Percentiles rank a stretch among this genome's conserved stretches.
These are phyloP conservation scores for Podosphaera xanthii DNA, from an alignment of 2,329 filamentous ascomycete species.

Conservation along the genomic window DNA sequence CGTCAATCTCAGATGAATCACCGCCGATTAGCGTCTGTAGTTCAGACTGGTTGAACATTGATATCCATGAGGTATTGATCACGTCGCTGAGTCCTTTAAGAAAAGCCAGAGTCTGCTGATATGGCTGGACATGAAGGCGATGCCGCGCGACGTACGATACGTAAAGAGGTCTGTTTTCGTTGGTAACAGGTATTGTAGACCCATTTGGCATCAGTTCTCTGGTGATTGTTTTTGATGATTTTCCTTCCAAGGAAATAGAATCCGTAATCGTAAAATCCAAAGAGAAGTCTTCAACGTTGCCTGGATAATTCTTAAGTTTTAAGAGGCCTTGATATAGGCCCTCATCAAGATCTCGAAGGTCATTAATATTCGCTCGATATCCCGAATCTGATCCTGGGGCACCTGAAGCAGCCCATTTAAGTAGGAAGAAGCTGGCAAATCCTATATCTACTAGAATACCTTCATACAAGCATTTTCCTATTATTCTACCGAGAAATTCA, in stretches of 20 bases:
- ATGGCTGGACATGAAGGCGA: constrained; percentile 59
- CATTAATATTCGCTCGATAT: constrained; percentile 85
- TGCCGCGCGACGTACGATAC: constrained; percentile 80
- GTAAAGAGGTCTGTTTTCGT: constrained; percentile 82
- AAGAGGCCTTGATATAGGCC: constrained; percentile 70
- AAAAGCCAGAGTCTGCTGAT: constrained; percentile 67
- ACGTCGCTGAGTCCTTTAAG: constrained; percentile 67
- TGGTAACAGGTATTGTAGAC: constrained; percentile 58
- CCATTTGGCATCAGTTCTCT: constrained; percentile 58
- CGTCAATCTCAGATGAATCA: constrained; percentile 63
- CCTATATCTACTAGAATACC: constrained; percentile 81
- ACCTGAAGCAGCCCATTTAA: constrained; percentile 71
- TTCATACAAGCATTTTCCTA: constrained; percentile 95
- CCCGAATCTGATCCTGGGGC: constrained; percentile 42
- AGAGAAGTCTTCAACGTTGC: constrained; percentile 56
- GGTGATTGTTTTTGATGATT: constrained; percentile 37
- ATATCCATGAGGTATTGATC: constrained; percentile 79
- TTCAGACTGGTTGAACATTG: constrained; percentile 96
- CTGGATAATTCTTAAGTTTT: constrained; percentile 63
- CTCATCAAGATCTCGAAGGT: constrained; percentile 78
- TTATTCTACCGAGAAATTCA: constrained; percentile 77
- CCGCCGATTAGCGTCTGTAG: constrained; percentile 84
- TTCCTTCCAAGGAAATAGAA: constrained; percentile 25
- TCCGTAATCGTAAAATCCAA: constrained; percentile 84
- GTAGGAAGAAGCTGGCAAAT: constrained; percentile 86